Evolutionary conservation across 108 stramenopile species (phyloP).

Genomic region (Mediolabrus comicus): DNA sequence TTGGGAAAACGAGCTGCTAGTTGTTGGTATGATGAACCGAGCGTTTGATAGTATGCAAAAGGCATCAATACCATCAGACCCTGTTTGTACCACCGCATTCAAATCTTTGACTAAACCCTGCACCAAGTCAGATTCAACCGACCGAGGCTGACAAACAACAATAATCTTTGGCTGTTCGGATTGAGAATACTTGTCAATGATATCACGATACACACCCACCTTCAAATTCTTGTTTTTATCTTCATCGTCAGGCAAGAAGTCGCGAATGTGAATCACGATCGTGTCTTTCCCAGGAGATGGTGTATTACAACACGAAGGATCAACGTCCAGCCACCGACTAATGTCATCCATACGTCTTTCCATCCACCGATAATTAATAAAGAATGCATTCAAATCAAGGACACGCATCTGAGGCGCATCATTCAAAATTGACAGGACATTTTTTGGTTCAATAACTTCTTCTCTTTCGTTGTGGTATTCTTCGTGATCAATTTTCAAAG

Average conservation of each 20-base stretch:
- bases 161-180: neutral
- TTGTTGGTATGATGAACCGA: no score
- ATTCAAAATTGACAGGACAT: constrained; percentile 1
- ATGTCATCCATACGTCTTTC: constrained; percentile 17
- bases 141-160: constrained; percentile 13
- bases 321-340: no score
- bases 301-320: neutral
- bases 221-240: constrained; percentile 10
- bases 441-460: neutral
- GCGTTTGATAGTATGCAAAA: no score
- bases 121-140: constrained; percentile 7
- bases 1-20: no score
- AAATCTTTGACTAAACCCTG: constrained; percentile 7
- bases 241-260: constrained; percentile 13
- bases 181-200: constrained; percentile 9
- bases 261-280: constrained; percentile 11
- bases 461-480: neutral
- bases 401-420: neutral
- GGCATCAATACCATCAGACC: no score
- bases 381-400: constrained; percentile 10
- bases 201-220: constrained; percentile 8
- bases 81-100: constrained; percentile 7
- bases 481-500: neutral
- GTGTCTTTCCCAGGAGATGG: neutral
- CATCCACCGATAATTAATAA: constrained; percentile 8